Conservation (phyloP, 1,284 basidiomycete species). For the Trichosporon sp. region DNA sequence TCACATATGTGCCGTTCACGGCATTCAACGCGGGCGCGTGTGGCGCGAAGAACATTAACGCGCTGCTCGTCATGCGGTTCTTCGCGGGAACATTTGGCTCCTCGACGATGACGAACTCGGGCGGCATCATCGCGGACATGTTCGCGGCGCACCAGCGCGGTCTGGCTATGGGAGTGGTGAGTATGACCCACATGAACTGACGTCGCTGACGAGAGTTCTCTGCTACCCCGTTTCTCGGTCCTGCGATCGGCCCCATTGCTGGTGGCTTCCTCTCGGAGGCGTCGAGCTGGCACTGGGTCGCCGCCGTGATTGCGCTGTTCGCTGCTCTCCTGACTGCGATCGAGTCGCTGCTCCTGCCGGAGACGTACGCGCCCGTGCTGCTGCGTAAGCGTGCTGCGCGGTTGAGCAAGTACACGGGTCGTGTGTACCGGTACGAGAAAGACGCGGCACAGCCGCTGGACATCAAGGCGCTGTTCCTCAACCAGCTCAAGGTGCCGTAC, state of each 20-base stretch:
- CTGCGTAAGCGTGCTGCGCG: slow-evolving; percentile 42
- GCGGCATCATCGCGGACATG: slow-evolving; percentile 51
- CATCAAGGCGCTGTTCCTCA: slow-evolving; percentile 38
- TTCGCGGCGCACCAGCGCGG: slow-evolving; percentile 48
- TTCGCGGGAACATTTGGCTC: slow-evolving; percentile 50
- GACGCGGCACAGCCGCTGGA: slow-evolving; percentile 41
- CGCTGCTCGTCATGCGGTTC: slow-evolving; percentile 51
- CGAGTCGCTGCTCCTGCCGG: slow-evolving; percentile 41
- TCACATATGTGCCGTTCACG: slow-evolving; percentile 48
- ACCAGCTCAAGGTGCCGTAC: slow-evolving; percentile 50
- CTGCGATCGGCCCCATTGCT: slow-evolving; percentile 27
- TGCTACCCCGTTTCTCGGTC: slow-evolving; percentile 45
- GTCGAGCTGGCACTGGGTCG: slow-evolving; percentile 54
- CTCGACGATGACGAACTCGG: slow-evolving; percentile 50
- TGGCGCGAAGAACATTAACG: slow-evolving; percentile 46
- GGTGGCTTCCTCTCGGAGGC: slow-evolving; percentile 46
- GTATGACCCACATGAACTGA: neutral
- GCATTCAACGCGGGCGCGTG: slow-evolving; percentile 50
- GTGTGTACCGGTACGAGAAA: slow-evolving; percentile 46
- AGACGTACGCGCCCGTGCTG: slow-evolving; percentile 51
- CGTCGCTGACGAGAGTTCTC: slow-evolving; percentile 46
- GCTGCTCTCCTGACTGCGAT: slow-evolving; percentile 42
- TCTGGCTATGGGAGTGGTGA: slow-evolving; percentile 50
- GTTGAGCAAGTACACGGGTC: slow-evolving; percentile 47
- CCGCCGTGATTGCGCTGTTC: slow-evolving; percentile 61